Percentiles rank a stretch among this genome's conserved stretches.
phyloP scores from a whole-genome alignment of 371 early-diverging fungal genomes.

The Rhizopus sp. region DNA sequence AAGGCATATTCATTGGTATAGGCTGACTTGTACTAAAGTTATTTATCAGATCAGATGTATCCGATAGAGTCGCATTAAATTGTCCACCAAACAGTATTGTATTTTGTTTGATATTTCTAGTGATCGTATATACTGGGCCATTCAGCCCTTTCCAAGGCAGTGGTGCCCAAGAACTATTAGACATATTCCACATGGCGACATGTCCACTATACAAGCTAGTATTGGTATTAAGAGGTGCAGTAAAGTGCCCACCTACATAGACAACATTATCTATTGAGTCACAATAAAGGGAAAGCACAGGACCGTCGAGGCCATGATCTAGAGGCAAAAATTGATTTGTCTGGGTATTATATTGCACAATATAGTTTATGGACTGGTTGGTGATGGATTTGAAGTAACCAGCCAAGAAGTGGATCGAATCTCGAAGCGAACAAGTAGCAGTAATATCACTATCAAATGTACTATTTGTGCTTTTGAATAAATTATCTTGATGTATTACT shows the following conservation, averaged over 20 bases:
- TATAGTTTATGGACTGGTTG: conserved; percentile 34
- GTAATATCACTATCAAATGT: conserved; percentile 17
- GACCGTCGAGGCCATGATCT: conserved; percentile 67
- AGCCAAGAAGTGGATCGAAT: conserved; percentile 32
- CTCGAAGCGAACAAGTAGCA: conserved; percentile 11
- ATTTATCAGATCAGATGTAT: conserved; percentile 3
- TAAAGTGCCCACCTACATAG: conserved; percentile 51
- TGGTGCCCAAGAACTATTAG: not conserved
- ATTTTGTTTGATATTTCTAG: conserved; percentile 5
- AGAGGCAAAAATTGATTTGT: conserved; percentile 38
- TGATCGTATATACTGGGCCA: conserved; percentile 30
- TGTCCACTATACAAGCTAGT: not conserved
- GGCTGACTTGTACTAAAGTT: conserved; percentile 17
- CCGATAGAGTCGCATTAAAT: conserved; percentile 23
- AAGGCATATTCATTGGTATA: conserved; percentile 14
- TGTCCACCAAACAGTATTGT: conserved; percentile 30
- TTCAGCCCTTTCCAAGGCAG: conserved; percentile 30
- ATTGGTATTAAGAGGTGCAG: conserved; percentile 8
- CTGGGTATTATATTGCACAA: conserved; percentile 34
- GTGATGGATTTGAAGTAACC: conserved; percentile 39
- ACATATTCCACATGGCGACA: conserved; percentile 12
- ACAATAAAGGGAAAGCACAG: conserved; percentile 64
- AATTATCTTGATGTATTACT: not conserved
- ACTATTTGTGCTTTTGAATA: not conserved
- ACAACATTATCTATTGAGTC: conserved; percentile 39